Conservation (phyloP, 306 rosid genomes). For the Notholithocarpus densiflorus region DNA sequence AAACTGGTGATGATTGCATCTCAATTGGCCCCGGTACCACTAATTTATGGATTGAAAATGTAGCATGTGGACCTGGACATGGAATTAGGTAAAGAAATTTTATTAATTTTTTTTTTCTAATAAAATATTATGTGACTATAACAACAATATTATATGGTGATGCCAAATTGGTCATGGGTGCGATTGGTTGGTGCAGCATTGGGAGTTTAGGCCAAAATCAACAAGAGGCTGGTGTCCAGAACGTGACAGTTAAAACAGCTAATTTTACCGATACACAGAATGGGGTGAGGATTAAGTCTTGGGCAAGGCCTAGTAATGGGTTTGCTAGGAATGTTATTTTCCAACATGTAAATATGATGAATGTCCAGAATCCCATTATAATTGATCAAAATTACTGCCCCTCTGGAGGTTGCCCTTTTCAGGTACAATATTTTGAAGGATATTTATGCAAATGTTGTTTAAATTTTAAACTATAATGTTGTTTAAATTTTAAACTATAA, state of each 20-base stretch:
- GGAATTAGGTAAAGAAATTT: constrained; percentile 43
- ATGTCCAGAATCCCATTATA: not conserved
- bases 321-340: no score
- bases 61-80: constrained; percentile 64
- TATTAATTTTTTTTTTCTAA: not conserved
- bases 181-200: constrained; percentile 28
- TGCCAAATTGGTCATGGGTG: not conserved
- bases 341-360: no score
- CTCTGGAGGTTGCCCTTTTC: constrained; percentile 24
- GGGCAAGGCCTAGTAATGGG: constrained; percentile 31
- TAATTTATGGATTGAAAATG: constrained; percentile 40
- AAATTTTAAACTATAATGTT: no score
- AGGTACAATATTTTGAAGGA: constrained; percentile 14
- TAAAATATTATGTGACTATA: not conserved
- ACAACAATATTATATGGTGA: not conserved
- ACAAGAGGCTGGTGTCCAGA: constrained; percentile 49
- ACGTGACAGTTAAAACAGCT: constrained; percentile 44
- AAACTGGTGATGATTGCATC: no score
- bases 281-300: constrained; percentile 51
- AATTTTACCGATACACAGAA: constrained; percentile 36
- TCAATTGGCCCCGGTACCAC: no score
- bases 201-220: constrained; percentile 45
- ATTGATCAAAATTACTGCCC: constrained; percentile 65
- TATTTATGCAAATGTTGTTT: no score
- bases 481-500: no score